Evolutionary conservation across 768 basidiomycete genomes (phyloP).

Genomic region (Lactifluus volemus): DNA sequence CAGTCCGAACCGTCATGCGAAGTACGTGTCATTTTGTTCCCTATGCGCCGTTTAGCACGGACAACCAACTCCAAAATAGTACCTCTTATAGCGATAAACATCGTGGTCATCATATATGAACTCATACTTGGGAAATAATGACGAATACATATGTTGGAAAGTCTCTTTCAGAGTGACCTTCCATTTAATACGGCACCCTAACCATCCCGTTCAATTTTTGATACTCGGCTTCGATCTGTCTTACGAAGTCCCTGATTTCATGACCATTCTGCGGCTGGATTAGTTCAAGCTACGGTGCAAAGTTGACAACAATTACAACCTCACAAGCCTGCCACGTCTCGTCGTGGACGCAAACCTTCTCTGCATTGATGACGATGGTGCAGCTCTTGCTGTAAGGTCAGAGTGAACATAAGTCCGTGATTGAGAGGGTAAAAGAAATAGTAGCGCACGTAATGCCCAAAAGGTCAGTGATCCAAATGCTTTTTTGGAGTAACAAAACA

Average conservation of each 20-base stretch:
- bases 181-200: background rate
- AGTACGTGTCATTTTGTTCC: slow-evolving; percentile 49
- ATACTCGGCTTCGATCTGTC: slow-evolving; percentile 70
- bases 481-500: slow-evolving; percentile 52
- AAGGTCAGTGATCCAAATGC: slow-evolving; percentile 35
- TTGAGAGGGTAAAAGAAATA: background rate
- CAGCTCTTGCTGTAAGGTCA: slow-evolving; percentile 61
- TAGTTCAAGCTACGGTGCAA: background rate
- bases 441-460: slow-evolving; percentile 48
- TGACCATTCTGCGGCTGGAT: slow-evolving; percentile 55
- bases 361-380: slow-evolving; percentile 68
- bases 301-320: slow-evolving; percentile 32
- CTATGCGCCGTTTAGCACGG: background rate
- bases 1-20: slow-evolving; percentile 93
- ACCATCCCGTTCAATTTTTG: slow-evolving; percentile 43
- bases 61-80: slow-evolving; percentile 42
- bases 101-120: slow-evolving; percentile 82
- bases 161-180: background rate
- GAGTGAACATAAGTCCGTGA: background rate
- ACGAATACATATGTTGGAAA: background rate
- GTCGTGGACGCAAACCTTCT: slow-evolving; percentile 67
- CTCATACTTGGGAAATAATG: slow-evolving; percentile 51
- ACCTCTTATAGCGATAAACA: slow-evolving; percentile 83
- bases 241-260: slow-evolving; percentile 60
- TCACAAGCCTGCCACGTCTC: slow-evolving; percentile 73